Evolutionary conservation across 495 filamentous ascomycete species (phyloP), one percentile per base, ranked within the genome.

Genomic region (Penicillium ochrochloron): DNA sequence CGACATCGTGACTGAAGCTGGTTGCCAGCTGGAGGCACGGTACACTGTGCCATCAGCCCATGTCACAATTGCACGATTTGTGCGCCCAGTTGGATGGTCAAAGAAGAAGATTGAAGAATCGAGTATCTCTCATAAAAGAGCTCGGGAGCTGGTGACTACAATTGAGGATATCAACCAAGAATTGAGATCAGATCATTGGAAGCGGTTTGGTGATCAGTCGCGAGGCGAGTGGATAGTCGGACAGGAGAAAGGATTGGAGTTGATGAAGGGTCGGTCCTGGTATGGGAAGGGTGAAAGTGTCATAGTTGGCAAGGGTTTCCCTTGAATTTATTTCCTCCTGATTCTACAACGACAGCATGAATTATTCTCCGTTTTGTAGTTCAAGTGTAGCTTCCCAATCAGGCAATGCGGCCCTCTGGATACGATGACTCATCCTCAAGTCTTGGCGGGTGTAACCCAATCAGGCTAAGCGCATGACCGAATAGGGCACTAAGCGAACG

Each of bases 31-130:
- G 15, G 84, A 75, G 17, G 89, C 89, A 34, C 83, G 94, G 60
- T 99, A 97, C 75, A 85, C 90, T 1, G 91, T 96, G 10, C 93
- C 92, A 4, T 92, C 90, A 44, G 90, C 92, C 8, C 94, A 99
- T 79, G 82, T 97, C 64, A 97, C 94, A 0, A 83, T 97, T 64
- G 93, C 84, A 2, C 84, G 94, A 4, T 97, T 93, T 70, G 82
- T 96, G 41, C 83, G 81, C 9, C 82, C 87, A 35, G 68, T 73
- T 34, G 85, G 82, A 48, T 78, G 79, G 54, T 79, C 79, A 31
- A n/a, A 58, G 6, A 62, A 66, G 57, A 66, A 73, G 21, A 62
- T 59, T 61, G 75, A 64, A 5, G 68, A 57, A 7, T 19, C 44
- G 10, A 53, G 23, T 10, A 31, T 68, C 17, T 75, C 81, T 63